Base-by-base conservation (phyloP, 768 basidiomycete genomes). In the Podaxis carcinomalis region DNA sequence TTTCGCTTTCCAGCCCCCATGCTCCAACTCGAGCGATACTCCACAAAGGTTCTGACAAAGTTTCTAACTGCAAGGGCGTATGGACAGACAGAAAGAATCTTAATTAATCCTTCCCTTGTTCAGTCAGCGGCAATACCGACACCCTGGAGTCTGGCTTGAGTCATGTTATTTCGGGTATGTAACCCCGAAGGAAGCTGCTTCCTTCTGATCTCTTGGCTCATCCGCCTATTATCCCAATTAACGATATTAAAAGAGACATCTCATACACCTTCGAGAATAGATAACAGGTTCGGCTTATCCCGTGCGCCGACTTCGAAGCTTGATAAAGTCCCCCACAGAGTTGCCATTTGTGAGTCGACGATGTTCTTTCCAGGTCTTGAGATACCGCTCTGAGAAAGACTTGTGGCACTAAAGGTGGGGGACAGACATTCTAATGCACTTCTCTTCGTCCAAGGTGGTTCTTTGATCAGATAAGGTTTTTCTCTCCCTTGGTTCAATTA, bases 81-180 rank as follows among this genome's bases (percentile, higher is more conserved):
- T 28, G 27, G 32, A 32, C 42, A 44, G 36, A 37, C 35, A 21
- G 49, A 23, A 27, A 46, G 25, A 14, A 37, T 21, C 19, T 58
- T 37, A 51, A 58, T 58, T 47, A 51, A 25, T 42, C 50, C 28
- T 42, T 51, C 16, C 51, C 28, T n/a, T 42, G 27, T 51, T 40
- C 56, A 56, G 14, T 36, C 35, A 32, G 25, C 16, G 2, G 42
- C 7, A 42, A 51, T 40, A 2, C n/a, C 49, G 27, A 11, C 50
- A 59, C 50, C 32, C 25, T 51, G 57, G 50, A 59, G 27, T n/a
- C 5, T 51, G 49, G 36, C 25, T 36, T 42, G 50, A 59, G 57
- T 37, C 40, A 52, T n/a, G 50, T 32, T 50, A 59, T 59, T 59
- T 59, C 50, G 49, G 50, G 57, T 25, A 50, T 51, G 27, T 59